phyloP scores from a whole-genome alignment of 108 stramenopile species.

The Aurantiochytrium sp. region DNA sequence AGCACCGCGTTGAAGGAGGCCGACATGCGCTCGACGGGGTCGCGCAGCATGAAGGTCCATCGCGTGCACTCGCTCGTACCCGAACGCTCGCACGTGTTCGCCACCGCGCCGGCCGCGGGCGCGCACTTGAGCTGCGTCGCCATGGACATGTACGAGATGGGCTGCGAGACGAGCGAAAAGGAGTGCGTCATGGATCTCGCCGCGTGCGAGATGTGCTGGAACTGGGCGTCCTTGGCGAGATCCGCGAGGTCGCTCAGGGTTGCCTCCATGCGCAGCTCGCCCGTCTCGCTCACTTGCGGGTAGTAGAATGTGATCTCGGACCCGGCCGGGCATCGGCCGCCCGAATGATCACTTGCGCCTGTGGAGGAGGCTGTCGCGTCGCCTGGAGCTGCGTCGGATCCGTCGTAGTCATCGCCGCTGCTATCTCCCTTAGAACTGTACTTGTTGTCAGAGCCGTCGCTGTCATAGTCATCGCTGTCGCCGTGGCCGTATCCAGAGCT shows the following conservation, averaged over 20 bases:
- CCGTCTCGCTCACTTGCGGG: background rate
- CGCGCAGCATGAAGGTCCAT: background rate
- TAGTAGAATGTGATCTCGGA: background rate
- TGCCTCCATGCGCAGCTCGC: background rate
- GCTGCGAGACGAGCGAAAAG: background rate
- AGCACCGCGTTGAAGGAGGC: background rate
- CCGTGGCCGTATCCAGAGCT: too few relatives aligned
- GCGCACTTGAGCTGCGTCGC: background rate
- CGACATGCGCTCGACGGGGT: background rate
- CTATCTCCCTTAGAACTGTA: too few relatives aligned
- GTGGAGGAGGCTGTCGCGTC: too few relatives aligned
- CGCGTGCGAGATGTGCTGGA: background rate
- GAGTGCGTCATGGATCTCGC: background rate
- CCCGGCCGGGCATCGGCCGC: background rate
- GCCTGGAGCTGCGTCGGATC: too few relatives aligned
- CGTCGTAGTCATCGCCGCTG: too few relatives aligned
- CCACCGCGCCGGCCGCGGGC: background rate
- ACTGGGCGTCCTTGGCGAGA: background rate
- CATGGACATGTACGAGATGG: background rate
- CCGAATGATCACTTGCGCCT: too few relatives aligned
- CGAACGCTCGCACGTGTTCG: background rate
- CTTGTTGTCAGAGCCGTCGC: too few relatives aligned
- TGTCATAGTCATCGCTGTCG: too few relatives aligned
- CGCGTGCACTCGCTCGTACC: background rate
- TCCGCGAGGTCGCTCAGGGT: background rate